These are phyloP conservation scores for Gypsophila paniculata DNA, from an alignment of 179 eudicot species.

Conservation along the genomic window DNA sequence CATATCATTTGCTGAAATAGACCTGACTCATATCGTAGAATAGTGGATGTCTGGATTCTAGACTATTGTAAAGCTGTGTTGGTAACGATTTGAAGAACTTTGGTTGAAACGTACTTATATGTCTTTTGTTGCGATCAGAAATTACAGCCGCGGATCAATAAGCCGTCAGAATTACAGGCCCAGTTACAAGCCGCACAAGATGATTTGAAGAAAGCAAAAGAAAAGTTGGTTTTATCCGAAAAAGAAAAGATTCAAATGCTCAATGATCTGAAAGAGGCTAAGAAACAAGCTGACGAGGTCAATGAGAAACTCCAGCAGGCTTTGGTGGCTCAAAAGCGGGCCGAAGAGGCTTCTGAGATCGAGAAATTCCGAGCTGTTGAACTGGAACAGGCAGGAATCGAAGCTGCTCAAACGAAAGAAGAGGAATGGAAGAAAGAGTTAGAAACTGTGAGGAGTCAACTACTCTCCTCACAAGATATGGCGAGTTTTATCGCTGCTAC, in stretches of 20 bases:
- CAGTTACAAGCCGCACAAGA: slow-evolving; percentile 63
- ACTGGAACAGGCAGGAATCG: slow-evolving; percentile 76
- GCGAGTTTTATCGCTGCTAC: slow-evolving; percentile 58
- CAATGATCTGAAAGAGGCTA: slow-evolving; percentile 63
- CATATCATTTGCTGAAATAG: too few species aligned
- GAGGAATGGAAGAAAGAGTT: slow-evolving; percentile 74
- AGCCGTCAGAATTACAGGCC: slow-evolving; percentile 78
- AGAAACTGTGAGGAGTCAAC: slow-evolving; percentile 66
- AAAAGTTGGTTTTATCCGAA: slow-evolving; percentile 54
- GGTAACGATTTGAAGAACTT: not conserved
- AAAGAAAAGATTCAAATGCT: slow-evolving; percentile 67
- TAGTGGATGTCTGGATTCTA: not conserved
- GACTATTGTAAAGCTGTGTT: not conserved
- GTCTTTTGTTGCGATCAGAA: slow-evolving; percentile 43
- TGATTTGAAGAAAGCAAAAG: slow-evolving; percentile 75
- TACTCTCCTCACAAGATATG: slow-evolving; percentile 53
- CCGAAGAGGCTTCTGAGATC: slow-evolving; percentile 77
- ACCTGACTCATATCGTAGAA: not conserved
- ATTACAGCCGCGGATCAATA: slow-evolving; percentile 50
- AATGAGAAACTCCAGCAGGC: slow-evolving; percentile 76
- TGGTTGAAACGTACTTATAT: slow-evolving; percentile 6
- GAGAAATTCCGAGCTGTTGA: slow-evolving; percentile 86
- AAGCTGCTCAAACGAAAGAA: slow-evolving; percentile 67
- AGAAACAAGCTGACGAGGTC: slow-evolving; percentile 68
- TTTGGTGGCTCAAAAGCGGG: slow-evolving; percentile 74